Evolutionary conservation across 2,329 filamentous ascomycete genomes (phyloP).

Genomic region (Arachnopeziza araneosa): DNA sequence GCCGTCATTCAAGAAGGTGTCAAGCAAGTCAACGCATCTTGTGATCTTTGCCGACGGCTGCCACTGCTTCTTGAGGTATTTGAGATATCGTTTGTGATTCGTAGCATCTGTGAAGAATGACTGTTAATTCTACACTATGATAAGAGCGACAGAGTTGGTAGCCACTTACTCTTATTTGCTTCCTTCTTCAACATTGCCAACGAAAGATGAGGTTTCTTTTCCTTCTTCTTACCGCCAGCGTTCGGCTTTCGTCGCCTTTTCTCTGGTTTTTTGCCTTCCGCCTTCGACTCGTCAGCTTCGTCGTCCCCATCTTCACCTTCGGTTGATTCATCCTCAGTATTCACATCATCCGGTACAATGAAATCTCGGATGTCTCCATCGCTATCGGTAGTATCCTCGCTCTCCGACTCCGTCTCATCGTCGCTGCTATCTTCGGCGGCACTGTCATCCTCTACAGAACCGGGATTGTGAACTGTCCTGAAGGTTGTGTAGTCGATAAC

Average conservation of each 20-base stretch:
- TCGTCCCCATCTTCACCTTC: constrained; percentile 26
- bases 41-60: constrained; percentile 70
- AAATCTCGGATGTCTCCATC: constrained; percentile 46
- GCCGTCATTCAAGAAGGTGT: constrained; percentile 35
- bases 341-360: constrained; percentile 45
- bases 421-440: constrained; percentile 21
- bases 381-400: constrained; percentile 32
- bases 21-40: constrained; percentile 60
- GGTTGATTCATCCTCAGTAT: constrained; percentile 18
- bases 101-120: constrained; percentile 31
- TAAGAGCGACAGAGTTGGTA: neutral
- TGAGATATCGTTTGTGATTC: constrained; percentile 65
- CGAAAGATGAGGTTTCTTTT: constrained; percentile 37
- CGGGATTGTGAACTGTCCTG: constrained; percentile 58
- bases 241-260: neutral
- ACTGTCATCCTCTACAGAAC: constrained; percentile 38
- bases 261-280: constrained; percentile 33
- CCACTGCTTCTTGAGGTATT: constrained; percentile 66
- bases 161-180: constrained; percentile 44
- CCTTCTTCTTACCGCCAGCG: constrained; percentile 6
- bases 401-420: constrained; percentile 35
- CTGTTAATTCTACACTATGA: neutral
- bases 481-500: constrained; percentile 73
- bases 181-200: constrained; percentile 64
- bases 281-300: constrained; percentile 29